Evolutionary conservation across 2,329 filamentous ascomycete genomes (phyloP).

Genomic region (Chaetomium strumarium): DNA sequence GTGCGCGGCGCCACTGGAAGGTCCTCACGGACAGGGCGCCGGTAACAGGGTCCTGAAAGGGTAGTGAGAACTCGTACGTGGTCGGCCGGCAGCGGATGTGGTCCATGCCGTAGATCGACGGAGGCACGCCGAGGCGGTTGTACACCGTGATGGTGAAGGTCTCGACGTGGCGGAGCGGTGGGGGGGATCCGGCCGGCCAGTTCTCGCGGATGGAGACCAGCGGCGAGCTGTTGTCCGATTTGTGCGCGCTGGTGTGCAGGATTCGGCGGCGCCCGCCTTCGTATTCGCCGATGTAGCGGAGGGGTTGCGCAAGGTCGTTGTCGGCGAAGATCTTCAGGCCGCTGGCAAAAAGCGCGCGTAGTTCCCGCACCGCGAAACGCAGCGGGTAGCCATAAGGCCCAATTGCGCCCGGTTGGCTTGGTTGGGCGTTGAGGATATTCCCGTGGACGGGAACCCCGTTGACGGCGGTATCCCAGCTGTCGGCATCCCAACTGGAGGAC

Average conservation of each 20-base stretch:
- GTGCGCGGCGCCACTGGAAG: slow-evolving; percentile 10
- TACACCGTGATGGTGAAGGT: slow-evolving; percentile 7
- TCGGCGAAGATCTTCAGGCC: slow-evolving; percentile 13
- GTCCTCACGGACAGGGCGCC: background rate
- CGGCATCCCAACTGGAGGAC: too few relatives aligned
- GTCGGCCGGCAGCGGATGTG: slow-evolving; percentile 5
- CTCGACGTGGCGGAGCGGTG: background rate
- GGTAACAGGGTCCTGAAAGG: background rate
- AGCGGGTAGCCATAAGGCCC: slow-evolving; percentile 16
- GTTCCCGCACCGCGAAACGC: slow-evolving; percentile 15
- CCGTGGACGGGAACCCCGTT: background rate
- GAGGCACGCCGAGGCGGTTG: too few relatives aligned
- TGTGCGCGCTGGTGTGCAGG: slow-evolving; percentile 11
- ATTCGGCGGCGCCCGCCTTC: background rate
- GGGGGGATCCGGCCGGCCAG: slow-evolving; percentile 1
- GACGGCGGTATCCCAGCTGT: background rate
- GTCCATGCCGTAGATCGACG: background rate
- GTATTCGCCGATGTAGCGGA: slow-evolving; percentile 12
- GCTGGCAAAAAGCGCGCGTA: background rate
- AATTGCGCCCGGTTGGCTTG: background rate
- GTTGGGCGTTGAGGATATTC: background rate
- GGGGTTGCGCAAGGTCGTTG: slow-evolving; percentile 2
- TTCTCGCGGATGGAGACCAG: slow-evolving; percentile 5
- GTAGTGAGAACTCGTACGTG: slow-evolving; percentile 3
- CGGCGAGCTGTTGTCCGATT: slow-evolving; percentile 6